These are phyloP conservation scores for Vitis riparia DNA, from an alignment of 164 flowering plant genomes.

Conservation along the genomic window DNA sequence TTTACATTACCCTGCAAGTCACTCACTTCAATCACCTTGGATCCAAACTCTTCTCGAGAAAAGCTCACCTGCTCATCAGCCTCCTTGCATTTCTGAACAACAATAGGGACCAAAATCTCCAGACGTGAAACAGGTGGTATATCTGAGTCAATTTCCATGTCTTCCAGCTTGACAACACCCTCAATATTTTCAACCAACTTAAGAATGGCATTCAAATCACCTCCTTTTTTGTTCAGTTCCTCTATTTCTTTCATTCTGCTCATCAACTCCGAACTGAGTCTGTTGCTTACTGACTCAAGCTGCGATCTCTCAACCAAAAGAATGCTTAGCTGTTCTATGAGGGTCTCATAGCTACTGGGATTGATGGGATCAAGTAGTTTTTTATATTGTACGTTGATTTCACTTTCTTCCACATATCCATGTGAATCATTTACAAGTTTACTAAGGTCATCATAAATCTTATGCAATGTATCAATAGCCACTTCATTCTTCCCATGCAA, in stretches of 20 bases:
- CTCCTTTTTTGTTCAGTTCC: conserved; percentile 39
- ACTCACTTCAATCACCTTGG: conserved; percentile 34
- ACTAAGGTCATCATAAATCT: conserved; percentile 40
- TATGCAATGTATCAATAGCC: conserved; percentile 38
- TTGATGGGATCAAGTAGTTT: conserved; percentile 37
- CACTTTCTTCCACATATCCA: conserved; percentile 29
- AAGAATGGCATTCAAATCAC: conserved; percentile 30
- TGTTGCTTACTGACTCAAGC: conserved; percentile 41
- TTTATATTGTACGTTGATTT: conserved; percentile 19
- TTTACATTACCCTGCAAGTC: conserved; percentile 48
- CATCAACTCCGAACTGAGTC: conserved; percentile 49
- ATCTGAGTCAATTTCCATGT: conserved; percentile 23
- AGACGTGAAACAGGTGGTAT: conserved; percentile 36
- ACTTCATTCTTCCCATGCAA: conserved; percentile 46
- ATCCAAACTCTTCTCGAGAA: conserved; percentile 40
- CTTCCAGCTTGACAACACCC: conserved; percentile 35
- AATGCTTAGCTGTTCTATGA: conserved; percentile 42
- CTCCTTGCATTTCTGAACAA: conserved; percentile 58
- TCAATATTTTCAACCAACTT: conserved; percentile 52
- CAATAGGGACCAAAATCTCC: conserved; percentile 45
- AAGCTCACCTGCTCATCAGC: conserved; percentile 33
- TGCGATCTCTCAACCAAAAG: conserved; percentile 47
- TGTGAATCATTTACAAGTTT: conserved; percentile 31
- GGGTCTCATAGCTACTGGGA: conserved; percentile 28
- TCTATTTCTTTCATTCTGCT: conserved; percentile 37